Conservation (phyloP, 2,329 filamentous ascomycete species). For the Aspergillus aculeatus region DNA sequence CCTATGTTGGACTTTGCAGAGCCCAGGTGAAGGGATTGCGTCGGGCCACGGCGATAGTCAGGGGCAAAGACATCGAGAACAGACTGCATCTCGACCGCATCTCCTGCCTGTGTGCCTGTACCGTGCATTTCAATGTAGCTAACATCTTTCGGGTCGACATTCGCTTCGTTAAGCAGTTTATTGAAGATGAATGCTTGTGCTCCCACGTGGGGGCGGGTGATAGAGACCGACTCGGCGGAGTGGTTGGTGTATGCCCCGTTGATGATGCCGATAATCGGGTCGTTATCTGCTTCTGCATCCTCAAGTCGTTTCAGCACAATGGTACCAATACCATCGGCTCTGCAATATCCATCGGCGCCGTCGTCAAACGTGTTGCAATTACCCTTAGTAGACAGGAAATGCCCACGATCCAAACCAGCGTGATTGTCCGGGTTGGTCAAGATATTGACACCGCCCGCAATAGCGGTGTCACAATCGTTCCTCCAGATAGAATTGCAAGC, state of each 20-base stretch:
- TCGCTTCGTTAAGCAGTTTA: slow-evolving; percentile 68
- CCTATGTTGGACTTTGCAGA: slow-evolving; percentile 65
- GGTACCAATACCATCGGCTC: slow-evolving; percentile 72
- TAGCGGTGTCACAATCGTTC: slow-evolving; percentile 76
- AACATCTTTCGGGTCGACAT: slow-evolving; percentile 73
- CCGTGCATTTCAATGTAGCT: slow-evolving; percentile 89
- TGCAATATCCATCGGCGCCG: slow-evolving; percentile 77
- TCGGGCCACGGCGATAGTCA: slow-evolving; percentile 36
- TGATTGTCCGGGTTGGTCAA: slow-evolving; percentile 81
- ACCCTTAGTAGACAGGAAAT: slow-evolving; percentile 68
- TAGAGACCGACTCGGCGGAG: slow-evolving; percentile 77
- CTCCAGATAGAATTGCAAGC: slow-evolving; percentile 72
- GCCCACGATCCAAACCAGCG: slow-evolving; percentile 70
- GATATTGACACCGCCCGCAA: slow-evolving; percentile 73
- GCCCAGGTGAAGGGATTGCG: slow-evolving; percentile 58
- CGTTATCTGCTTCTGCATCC: slow-evolving; percentile 74
- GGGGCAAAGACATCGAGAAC: slow-evolving; percentile 66
- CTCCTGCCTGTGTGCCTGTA: slow-evolving; percentile 79
- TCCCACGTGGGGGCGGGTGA: slow-evolving; percentile 77
- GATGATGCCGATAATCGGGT: slow-evolving; percentile 68
- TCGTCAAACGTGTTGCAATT: slow-evolving; percentile 81
- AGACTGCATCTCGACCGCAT: slow-evolving; percentile 78
- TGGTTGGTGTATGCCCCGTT: slow-evolving; percentile 77
- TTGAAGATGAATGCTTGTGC: slow-evolving; percentile 72
- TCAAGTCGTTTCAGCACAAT: slow-evolving; percentile 77